A percentile compares a stretch with the other conserved stretches of the same genome.
These are phyloP conservation scores for Daldinia concentrica DNA, from an alignment of 495 filamentous ascomycete species.

Conservation along the genomic window DNA sequence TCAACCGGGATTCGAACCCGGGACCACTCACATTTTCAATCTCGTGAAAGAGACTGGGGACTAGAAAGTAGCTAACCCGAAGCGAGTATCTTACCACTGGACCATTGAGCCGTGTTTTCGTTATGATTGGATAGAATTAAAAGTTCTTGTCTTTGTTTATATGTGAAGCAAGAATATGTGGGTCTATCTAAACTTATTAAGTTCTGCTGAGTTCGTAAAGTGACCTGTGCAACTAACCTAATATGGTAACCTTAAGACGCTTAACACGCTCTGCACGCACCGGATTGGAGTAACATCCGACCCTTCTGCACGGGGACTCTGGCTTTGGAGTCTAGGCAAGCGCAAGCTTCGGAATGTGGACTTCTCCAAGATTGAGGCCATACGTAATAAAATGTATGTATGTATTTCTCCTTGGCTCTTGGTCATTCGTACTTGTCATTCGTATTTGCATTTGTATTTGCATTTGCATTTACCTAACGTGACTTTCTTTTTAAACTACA, in stretches of 20 bases:
- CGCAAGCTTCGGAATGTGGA: background rate
- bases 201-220: background rate
- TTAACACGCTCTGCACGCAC: no score
- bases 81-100: slow-evolving; percentile 42
- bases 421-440: background rate
- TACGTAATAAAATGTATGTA: slow-evolving; percentile 6
- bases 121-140: background rate
- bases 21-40: slow-evolving; percentile 28
- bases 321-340: background rate
- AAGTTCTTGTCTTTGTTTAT: background rate
- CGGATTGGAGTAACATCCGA: background rate
- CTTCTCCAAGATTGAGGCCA: slow-evolving; percentile 14
- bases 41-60: slow-evolving; percentile 1
- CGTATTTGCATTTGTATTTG: background rate
- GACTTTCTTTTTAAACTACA: slow-evolving; percentile 1
- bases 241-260: background rate
- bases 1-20: slow-evolving; percentile 40
- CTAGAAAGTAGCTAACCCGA: slow-evolving; percentile 10
- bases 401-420: background rate
- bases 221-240: background rate
- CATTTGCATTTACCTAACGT: slow-evolving; percentile 8
- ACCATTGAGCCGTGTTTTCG: slow-evolving; percentile 33
- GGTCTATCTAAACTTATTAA: background rate
- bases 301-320: background rate
- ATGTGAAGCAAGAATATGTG: background rate